Evolutionary conservation across 1,139 yeast species (phyloP), one percentile per base, ranked within the genome.

Genomic region (Yamadazyma songkhlaensis): DNA sequence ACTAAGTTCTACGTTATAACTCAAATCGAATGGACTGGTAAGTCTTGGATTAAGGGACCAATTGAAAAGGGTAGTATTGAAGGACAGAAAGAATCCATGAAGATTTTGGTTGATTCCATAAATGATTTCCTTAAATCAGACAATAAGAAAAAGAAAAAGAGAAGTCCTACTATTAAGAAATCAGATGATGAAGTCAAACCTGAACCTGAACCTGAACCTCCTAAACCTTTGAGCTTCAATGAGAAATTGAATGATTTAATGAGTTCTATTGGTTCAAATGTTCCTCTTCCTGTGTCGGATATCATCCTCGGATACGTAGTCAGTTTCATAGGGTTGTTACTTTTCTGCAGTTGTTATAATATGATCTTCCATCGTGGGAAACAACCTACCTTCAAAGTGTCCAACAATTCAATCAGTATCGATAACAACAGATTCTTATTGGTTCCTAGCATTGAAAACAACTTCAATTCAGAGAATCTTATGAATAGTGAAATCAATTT

Each of bases 31-130:
- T 94, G 98, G 98, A 73, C 86, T 4, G 95, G 90, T n/a, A 87
- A 86, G 57, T 83, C 95, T 24, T 86, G 97, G 89, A 77, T 90
- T 50, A 88, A 89, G 60, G 83, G 95, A 12, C 84, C 95, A 0
- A 81, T 94, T 49, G 98, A 94, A 56, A 89, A 83, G 54, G 97
- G 97, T 6, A 79, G 95, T 11, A 77, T 84, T 38, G 95, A 87
- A 39, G 99, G 98, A 0, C 98, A 94, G 58, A 79, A 78, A 50
- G 82, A 80, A 13, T 76, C 85, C 12, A 74, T 84, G 64, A 77
- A 74, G 40, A 64, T 74, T 2, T 54, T 89, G 55, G 63, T 78
- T 6, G 74, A 70, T n/a, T 84, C 80, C 37, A 49, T 90, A 30
- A 78, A 75, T 47, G 67, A 65, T 4, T 62, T 74, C 11, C 58